These are phyloP conservation scores for Epithemia pelagica DNA, from an alignment of 108 stramenopile genomes.

Conservation along the genomic window DNA sequence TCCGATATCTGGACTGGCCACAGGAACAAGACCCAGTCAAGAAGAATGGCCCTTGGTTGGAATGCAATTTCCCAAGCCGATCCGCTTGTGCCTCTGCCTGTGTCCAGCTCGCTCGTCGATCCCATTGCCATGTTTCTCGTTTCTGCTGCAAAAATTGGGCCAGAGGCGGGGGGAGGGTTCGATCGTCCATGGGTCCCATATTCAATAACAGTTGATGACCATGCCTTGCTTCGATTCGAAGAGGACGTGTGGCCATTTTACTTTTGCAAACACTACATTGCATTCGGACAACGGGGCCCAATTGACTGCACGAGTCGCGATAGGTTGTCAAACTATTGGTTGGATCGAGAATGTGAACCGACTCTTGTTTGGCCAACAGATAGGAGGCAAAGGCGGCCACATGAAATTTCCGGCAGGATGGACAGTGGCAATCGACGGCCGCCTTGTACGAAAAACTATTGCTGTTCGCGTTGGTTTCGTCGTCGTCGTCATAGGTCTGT, in stretches of 20 bases:
- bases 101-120: slow-evolving; percentile 2
- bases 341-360: not conserved
- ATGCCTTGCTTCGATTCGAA: not conserved
- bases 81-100: not conserved
- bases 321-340: slow-evolving; percentile 6
- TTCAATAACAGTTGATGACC: slow-evolving; percentile 9
- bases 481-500: not conserved
- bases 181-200: slow-evolving; percentile 15
- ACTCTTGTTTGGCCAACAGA: slow-evolving; percentile 4
- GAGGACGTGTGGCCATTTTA: slow-evolving; percentile 15
- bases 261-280: slow-evolving; percentile 19
- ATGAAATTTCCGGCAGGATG: slow-evolving; percentile 29
- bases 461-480: not conserved
- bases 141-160: slow-evolving; percentile 2
- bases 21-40: slow-evolving; percentile 22
- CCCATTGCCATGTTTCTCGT: slow-evolving; percentile 10
- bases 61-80: not conserved
- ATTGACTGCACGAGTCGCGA: slow-evolving; percentile 11
- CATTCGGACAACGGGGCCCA: slow-evolving; percentile 24
- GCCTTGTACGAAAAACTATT: not conserved
- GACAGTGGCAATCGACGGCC: slow-evolving; percentile 28
- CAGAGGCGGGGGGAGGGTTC: slow-evolving; percentile 6
- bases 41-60: not conserved
- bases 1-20: slow-evolving; percentile 19
- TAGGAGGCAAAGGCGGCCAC: slow-evolving; percentile 20